These are phyloP conservation scores for Torulaspora quercuum DNA, from an alignment of 805 yeast genomes.

Conservation along the genomic window DNA sequence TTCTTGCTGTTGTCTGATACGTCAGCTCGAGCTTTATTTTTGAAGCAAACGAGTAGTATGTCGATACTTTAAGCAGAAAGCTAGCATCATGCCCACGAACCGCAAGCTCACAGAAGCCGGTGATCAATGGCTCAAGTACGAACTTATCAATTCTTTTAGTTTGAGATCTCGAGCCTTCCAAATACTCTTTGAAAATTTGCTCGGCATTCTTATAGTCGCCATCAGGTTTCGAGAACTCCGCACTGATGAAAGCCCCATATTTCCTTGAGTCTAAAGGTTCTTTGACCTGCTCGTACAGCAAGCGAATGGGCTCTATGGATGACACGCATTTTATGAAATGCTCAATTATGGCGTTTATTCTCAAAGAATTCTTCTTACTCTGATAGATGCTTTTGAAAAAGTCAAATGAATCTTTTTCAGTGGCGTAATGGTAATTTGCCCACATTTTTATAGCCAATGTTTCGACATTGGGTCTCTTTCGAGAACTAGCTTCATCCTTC, in stretches of 20 bases:
- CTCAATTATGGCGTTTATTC: conserved; percentile 19
- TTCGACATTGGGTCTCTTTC: conserved; percentile 18
- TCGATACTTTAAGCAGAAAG: conserved; percentile 17
- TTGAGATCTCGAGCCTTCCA: conserved; percentile 13
- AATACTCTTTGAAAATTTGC: conserved; percentile 23
- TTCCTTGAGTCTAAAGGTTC: conserved; percentile 22
- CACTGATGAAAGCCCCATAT: conserved; percentile 24
- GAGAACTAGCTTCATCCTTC: conserved; percentile 4
- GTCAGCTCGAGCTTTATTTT: conserved; percentile 17
- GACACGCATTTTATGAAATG: conserved; percentile 25
- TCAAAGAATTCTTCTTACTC: conserved; percentile 17
- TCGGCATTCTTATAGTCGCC: conserved; percentile 28
- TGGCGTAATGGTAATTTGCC: conserved; percentile 19
- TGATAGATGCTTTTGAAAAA: conserved; percentile 24
- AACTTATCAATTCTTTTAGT: conserved; percentile 8
- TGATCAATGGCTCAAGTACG: conserved; percentile 22
- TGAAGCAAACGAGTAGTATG: conserved; percentile 21
- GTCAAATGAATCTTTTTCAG: conserved; percentile 17
- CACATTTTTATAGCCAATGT: conserved; percentile 28
- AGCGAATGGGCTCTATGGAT: conserved; percentile 21
- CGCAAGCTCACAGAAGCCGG: conserved; percentile 23
- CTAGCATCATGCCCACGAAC: conserved; percentile 16
- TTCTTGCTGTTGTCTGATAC: conserved; percentile 15
- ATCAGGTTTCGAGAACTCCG: conserved; percentile 25
- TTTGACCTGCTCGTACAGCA: conserved; percentile 22